These are phyloP conservation scores for Calendula officinalis DNA, from an alignment of 129 eudicot genomes.

Conservation along the genomic window DNA sequence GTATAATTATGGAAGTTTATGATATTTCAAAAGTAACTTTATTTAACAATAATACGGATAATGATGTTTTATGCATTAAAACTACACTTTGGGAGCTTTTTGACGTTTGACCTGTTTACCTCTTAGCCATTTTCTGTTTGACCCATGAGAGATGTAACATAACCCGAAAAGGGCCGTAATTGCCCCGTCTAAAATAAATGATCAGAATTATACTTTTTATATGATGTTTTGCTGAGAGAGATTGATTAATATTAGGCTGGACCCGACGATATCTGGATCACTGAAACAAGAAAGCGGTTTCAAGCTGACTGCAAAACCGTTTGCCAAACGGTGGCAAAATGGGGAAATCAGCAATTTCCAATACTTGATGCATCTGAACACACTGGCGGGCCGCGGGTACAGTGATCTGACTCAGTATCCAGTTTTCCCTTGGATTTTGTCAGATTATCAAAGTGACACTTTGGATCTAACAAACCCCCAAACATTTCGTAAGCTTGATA, in stretches of 20 bases:
- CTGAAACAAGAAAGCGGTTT: slow-evolving; percentile 85
- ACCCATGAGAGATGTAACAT: background rate
- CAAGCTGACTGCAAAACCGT: slow-evolving; percentile 81
- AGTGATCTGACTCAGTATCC: slow-evolving; percentile 99
- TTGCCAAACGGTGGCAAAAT: slow-evolving; percentile 97
- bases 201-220: background rate
- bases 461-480: slow-evolving; percentile 71
- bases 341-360: slow-evolving; percentile 98
- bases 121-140: background rate
- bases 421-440: slow-evolving; percentile 94
- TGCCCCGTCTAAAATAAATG: background rate
- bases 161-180: background rate
- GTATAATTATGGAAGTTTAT: background rate
- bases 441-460: slow-evolving; percentile 87
- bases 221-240: background rate
- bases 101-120: background rate
- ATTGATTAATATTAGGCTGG: slow-evolving; percentile 53
- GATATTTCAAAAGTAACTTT: background rate
- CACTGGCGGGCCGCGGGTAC: slow-evolving; percentile 98
- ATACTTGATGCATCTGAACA: slow-evolving; percentile 96
- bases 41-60: background rate
- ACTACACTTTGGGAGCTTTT: slow-evolving; percentile 1
- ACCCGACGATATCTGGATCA: slow-evolving; percentile 89
- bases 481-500: slow-evolving; percentile 89
- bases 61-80: slow-evolving; percentile 4